Conservation (phyloP, 1,284 basidiomycete genomes). For the Ceratobasidium sp. region DNA sequence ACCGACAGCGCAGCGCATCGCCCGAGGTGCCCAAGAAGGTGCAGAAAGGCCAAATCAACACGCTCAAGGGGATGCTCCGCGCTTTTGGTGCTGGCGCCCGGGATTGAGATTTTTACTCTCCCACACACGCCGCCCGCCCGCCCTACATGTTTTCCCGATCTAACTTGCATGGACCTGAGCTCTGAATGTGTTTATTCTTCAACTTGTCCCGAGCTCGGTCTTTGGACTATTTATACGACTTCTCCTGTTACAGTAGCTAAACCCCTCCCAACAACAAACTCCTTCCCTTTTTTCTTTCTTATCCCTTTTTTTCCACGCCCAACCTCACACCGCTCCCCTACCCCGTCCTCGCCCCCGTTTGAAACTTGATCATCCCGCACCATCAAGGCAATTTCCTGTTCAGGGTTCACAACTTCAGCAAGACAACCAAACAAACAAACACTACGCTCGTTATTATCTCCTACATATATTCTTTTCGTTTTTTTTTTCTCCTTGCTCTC, state of each 20-base stretch:
- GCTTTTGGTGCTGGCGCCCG: constrained; percentile 57
- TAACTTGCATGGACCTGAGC: constrained; percentile 42
- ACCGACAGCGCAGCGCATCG: constrained; percentile 50
- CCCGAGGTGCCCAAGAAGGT: constrained; percentile 74
- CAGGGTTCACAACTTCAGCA: background rate
- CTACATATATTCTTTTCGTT: background rate
- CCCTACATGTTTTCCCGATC: background rate
- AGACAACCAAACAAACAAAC: background rate
- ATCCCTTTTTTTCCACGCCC: background rate
- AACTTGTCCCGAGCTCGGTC: constrained; percentile 44
- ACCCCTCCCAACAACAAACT: constrained; percentile 5
- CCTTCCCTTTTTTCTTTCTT: constrained; percentile 17
- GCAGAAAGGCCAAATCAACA: constrained; percentile 85
- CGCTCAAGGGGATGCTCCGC: constrained; percentile 86
- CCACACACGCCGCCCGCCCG: background rate
- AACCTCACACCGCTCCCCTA: background rate
- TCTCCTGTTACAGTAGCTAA: constrained; percentile 29
- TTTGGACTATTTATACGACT: constrained; percentile 45
- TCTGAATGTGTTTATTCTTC: constrained; percentile 33
- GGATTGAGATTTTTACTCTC: constrained; percentile 30
- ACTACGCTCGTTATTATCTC: too few species aligned
- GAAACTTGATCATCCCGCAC: background rate
- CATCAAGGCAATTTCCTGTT: background rate
- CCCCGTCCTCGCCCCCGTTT: background rate
- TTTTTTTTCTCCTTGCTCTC: constrained; percentile 7